phyloP scores from a whole-genome alignment of 2,329 filamentous ascomycete species.

The Paraconiothyrium brasiliense region DNA sequence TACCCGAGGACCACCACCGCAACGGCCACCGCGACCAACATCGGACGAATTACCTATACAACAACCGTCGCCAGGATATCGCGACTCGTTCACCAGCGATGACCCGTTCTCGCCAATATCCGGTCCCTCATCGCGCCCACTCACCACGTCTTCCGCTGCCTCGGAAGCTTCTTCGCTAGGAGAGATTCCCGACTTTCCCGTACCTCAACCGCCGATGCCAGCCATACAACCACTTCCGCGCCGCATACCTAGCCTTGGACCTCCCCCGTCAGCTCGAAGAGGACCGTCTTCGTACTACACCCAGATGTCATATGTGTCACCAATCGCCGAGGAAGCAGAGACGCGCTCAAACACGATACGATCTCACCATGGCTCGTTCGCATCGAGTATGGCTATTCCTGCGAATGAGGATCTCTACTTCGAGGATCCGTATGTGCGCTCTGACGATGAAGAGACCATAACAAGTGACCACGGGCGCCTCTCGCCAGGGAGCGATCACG shows the following conservation, averaged over 20 bases:
- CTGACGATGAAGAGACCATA: conserved; percentile 51
- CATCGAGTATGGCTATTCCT: conserved; percentile 61
- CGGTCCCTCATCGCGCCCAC: conserved; percentile 41
- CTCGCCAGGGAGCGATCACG: conserved; percentile 44
- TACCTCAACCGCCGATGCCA: conserved; percentile 46
- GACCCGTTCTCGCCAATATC: conserved; percentile 46
- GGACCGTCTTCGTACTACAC: conserved; percentile 61
- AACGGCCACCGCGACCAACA: conserved; percentile 52
- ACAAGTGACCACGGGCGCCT: conserved; percentile 41
- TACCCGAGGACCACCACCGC: conserved; percentile 51
- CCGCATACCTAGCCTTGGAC: conserved; percentile 55
- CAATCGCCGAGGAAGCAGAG: conserved; percentile 60
- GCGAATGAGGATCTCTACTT: conserved; percentile 53
- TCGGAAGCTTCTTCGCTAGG: conserved; percentile 53
- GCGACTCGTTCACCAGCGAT: conserved; percentile 41
- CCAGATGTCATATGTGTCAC: conserved; percentile 58
- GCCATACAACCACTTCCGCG: conserved; percentile 47
- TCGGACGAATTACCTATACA: conserved; percentile 47
- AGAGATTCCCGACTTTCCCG: conserved; percentile 54
- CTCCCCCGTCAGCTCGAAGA: conserved; percentile 58
- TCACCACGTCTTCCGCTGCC: conserved; percentile 49
- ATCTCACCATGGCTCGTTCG: conserved; percentile 55
- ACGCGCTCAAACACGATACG: conserved; percentile 54
- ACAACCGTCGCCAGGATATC: conserved; percentile 36
- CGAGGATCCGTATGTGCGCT: conserved; percentile 45